Percentiles rank a stretch among this genome's conserved stretches.
Conservation (phyloP, 352 stramenopile species). For the Phytophthora citricola region DNA sequence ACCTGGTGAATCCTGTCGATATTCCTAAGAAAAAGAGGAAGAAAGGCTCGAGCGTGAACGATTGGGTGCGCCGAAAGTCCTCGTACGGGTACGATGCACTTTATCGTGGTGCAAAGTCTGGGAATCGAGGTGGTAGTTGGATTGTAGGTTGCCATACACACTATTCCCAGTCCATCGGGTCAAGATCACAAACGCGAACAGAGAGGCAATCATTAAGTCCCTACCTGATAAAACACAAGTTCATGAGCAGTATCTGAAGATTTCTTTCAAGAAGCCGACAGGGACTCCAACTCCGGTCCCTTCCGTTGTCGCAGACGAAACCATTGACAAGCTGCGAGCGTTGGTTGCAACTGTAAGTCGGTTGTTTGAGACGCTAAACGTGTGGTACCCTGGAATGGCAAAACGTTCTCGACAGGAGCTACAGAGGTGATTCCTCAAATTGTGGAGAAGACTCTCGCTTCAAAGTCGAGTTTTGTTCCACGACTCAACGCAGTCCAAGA, state of each 20-base stretch:
- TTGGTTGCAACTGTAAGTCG: slow-evolving; percentile 30
- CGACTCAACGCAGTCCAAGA: slow-evolving; percentile 12
- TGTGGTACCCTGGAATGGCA: slow-evolving; percentile 61
- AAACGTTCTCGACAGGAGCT: slow-evolving; percentile 41
- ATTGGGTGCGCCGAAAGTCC: slow-evolving; percentile 51
- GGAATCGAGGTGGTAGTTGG: slow-evolving; percentile 18
- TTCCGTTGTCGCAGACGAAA: slow-evolving; percentile 15
- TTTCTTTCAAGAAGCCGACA: slow-evolving; percentile 29
- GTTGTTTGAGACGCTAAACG: slow-evolving; percentile 36
- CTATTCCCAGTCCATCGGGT: slow-evolving; percentile 54
- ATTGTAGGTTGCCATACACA: slow-evolving; percentile 48
- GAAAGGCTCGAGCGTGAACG: slow-evolving; percentile 16
- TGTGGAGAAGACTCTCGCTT: slow-evolving; percentile 46
- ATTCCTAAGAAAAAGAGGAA: slow-evolving; percentile 37
- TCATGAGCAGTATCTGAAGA: slow-evolving; percentile 4
- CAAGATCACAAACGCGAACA: slow-evolving; percentile 30
- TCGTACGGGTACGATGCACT: slow-evolving; percentile 61
- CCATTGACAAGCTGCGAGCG: slow-evolving; percentile 33
- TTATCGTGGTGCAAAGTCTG: slow-evolving; percentile 32
- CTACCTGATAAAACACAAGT: slow-evolving; percentile 29
- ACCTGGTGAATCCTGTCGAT: slow-evolving; percentile 33
- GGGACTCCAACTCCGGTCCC: neutral
- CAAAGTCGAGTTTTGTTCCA: slow-evolving; percentile 50
- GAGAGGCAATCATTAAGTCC: slow-evolving; percentile 10
- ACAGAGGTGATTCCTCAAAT: slow-evolving; percentile 37